phyloP scores from a whole-genome alignment of 345 rosid species.

The Camelina sativa region DNA sequence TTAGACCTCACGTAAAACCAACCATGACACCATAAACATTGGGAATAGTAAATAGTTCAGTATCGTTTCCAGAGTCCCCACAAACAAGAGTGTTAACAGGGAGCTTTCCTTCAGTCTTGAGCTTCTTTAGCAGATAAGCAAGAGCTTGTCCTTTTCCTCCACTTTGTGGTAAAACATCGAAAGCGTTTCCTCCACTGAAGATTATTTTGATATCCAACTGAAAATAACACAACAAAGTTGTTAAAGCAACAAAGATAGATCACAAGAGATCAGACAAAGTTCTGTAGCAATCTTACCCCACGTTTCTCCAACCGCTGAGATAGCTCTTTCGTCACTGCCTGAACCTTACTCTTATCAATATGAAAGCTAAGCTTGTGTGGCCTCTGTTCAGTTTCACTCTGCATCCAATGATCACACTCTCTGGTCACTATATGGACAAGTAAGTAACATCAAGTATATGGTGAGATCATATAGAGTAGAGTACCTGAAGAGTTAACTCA shows the following conservation, averaged over 20 bases:
- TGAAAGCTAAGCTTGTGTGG: conserved; percentile 84
- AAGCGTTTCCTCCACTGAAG: conserved; percentile 89
- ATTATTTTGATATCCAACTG: conserved; percentile 91
- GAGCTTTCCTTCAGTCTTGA: conserved; percentile 64
- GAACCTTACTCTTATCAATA: conserved; percentile 76
- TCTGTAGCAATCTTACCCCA: conserved; percentile 54
- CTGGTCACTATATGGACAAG: background rate
- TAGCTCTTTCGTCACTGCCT: conserved; percentile 58
- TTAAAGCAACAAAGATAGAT: conserved; percentile 11
- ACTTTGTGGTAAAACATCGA: conserved; percentile 87
- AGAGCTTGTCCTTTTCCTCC: conserved; percentile 99
- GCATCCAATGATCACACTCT: conserved; percentile 32
- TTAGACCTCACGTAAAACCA: conserved; percentile 29
- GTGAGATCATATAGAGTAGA: background rate
- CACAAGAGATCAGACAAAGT: background rate
- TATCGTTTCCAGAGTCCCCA: conserved; percentile 99
- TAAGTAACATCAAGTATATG: too few relatives aligned
- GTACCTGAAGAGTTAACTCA: conserved; percentile 89
- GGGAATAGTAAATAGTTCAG: conserved; percentile 87
- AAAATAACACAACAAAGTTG: conserved; percentile 2
- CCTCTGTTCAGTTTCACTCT: conserved; percentile 81
- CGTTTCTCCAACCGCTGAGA: conserved; percentile 62
- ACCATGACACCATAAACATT: conserved; percentile 94
- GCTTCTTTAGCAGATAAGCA: conserved; percentile 78
- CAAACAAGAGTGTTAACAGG: conserved; percentile 86